A percentile compares a stretch with the other conserved stretches of the same genome.
Evolutionary conservation across 2,329 filamentous ascomycete genomes (phyloP).

Genomic region (Beauveria pseudobassiana): DNA sequence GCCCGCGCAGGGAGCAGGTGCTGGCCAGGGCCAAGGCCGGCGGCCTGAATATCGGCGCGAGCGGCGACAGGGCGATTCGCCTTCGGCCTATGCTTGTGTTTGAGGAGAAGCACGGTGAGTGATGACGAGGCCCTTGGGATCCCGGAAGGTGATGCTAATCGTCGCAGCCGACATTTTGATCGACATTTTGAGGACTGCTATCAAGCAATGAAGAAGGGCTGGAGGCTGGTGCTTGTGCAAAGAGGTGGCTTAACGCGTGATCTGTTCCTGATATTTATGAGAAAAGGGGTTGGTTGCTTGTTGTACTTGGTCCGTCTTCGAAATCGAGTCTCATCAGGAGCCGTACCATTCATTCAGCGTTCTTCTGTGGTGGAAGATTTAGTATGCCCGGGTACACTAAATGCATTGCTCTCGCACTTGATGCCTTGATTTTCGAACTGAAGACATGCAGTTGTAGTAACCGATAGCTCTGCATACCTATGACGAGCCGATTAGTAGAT

Average conservation of each 20-base stretch:
- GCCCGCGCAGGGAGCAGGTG: constrained; percentile 70
- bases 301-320: too few species aligned
- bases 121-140: background rate
- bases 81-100: constrained; percentile 13
- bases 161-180: constrained; percentile 12
- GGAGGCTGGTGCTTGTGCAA: background rate
- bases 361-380: too few species aligned
- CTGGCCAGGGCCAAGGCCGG: constrained; percentile 41
- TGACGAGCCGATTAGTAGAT: too few species aligned
- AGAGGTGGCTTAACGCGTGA: background rate
- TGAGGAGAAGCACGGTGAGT: constrained; percentile 12
- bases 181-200: constrained; percentile 4
- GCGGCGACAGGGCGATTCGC: constrained; percentile 10
- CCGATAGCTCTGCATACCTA: too few species aligned
- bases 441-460: too few species aligned
- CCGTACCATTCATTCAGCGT: too few species aligned
- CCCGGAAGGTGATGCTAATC: background rate
- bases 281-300: background rate
- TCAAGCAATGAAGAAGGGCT: background rate
- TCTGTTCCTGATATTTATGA: too few species aligned
- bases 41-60: constrained; percentile 11
- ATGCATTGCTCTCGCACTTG: too few species aligned
- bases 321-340: too few species aligned
- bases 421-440: too few species aligned
- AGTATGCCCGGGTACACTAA: too few species aligned